Evolutionary conservation across 495 filamentous ascomycete species (phyloP).

Genomic region (Peziza echinospora): DNA sequence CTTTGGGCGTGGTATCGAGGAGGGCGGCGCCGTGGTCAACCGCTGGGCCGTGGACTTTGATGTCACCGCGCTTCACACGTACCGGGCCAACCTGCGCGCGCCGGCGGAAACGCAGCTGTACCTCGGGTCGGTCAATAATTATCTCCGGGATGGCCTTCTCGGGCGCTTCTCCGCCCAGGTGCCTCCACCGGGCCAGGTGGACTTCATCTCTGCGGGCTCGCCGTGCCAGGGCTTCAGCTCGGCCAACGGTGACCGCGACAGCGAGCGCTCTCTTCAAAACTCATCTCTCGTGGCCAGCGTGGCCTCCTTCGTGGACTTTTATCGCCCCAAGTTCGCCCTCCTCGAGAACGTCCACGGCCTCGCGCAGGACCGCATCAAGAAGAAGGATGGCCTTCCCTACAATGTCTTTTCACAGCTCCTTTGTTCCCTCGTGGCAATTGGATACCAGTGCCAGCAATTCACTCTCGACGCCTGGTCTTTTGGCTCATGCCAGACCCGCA

Average conservation of each 20-base stretch:
- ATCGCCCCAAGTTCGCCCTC: slow-evolving; percentile 45
- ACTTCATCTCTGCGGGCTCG: slow-evolving; percentile 47
- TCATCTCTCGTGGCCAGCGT: slow-evolving; percentile 51
- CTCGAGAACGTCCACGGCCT: slow-evolving; percentile 53
- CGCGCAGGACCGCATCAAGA: slow-evolving; percentile 22
- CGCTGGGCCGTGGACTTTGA: slow-evolving; percentile 43
- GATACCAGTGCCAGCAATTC: slow-evolving; percentile 46
- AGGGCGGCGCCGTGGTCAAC: slow-evolving; percentile 40
- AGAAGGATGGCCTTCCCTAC: slow-evolving; percentile 20
- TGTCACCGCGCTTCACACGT: slow-evolving; percentile 40
- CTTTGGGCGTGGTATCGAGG: slow-evolving; percentile 52
- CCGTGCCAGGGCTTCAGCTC: slow-evolving; percentile 53
- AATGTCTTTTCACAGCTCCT: slow-evolving; percentile 48
- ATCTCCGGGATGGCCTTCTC: slow-evolving; percentile 31
- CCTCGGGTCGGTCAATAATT: slow-evolving; percentile 48
- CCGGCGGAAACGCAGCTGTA: slow-evolving; percentile 26
- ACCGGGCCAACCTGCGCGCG: slow-evolving; percentile 35
- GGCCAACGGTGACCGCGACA: slow-evolving; percentile 30
- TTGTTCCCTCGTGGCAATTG: slow-evolving; percentile 45
- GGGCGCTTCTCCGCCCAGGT: slow-evolving; percentile 26
- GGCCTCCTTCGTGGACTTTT: slow-evolving; percentile 50
- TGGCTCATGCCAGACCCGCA: slow-evolving; percentile 39
- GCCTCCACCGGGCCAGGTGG: slow-evolving; percentile 36
- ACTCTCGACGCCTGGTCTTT: slow-evolving; percentile 45
- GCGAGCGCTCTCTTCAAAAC: slow-evolving; percentile 32